Evolutionary conservation across 164 flowering plant species (phyloP), one percentile per base, ranked within the genome.

Genomic region (Piper longum): DNA sequence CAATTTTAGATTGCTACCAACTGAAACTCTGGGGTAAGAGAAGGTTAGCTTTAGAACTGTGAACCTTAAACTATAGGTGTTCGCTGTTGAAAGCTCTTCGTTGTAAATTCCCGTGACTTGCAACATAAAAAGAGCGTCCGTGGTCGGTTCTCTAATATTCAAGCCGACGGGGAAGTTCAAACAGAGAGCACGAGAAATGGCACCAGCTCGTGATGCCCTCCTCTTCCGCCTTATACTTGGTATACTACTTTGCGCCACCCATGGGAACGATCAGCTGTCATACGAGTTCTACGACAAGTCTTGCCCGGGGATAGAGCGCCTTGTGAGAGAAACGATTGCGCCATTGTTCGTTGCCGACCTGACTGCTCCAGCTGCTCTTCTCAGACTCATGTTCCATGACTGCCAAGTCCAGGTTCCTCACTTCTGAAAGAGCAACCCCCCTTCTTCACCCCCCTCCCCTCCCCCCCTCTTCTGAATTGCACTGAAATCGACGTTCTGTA

Each of bases 321-420:
- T 83, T 67, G 82, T 83, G 41, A 72, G 72, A 59, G 62, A 41
- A 62, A 71, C 48, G 42, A 68, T 81, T 57, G 11, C 48, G 19
- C 56, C 74, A 6, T 62, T 77, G 16, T 72, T 75, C 42, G 52
- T 65, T 13, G 36, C 63, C 13, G 87, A 83, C 74, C 77, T 79
- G 42, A 69, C 80, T 52, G 48, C 82, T 1, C 71, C 85, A 56
- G 73, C 87, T 1, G 81, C 82, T 45, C 60, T 83, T 41, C 61
- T 81, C 54, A 76, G 87, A 69, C 85, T 83, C 74, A 65, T 83
- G 79, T 81, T 81, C 69, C 85, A 81, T 70, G 88, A 81, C 62
- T 81, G 84, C 77, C 88, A 81, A 78, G 85, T 81, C 69, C 81
- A 82, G 88, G 85, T 83, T 7, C 56, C 11, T 8, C 52, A 9